Evolutionary conservation across 2,329 filamentous ascomycete genomes (phyloP).

Genomic region (Elsinoe necatrix): DNA sequence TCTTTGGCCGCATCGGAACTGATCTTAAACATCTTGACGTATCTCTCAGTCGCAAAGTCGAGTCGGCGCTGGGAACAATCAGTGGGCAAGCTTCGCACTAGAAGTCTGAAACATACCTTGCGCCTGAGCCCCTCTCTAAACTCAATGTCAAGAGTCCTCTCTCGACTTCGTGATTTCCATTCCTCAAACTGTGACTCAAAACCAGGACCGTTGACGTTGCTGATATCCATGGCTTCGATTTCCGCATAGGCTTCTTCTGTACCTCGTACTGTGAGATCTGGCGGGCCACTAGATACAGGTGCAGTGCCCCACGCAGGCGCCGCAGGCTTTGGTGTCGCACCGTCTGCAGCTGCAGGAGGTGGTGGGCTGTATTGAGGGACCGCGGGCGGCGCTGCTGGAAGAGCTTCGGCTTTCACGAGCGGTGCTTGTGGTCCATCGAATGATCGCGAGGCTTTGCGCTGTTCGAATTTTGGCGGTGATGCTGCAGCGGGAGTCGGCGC

Average conservation of each 20-base stretch:
- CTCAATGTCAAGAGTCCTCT: conserved; percentile 61
- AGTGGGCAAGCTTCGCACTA: too few relatives aligned
- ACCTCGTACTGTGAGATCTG: conserved; percentile 34
- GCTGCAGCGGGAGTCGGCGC: conserved; percentile 39
- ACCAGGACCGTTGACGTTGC: conserved; percentile 47
- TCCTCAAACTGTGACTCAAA: conserved; percentile 46
- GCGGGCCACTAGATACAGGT: conserved; percentile 28
- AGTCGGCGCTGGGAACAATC: conserved; percentile 47
- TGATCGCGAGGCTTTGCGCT: not conserved
- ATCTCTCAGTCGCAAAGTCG: conserved; percentile 46
- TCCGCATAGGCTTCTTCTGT: conserved; percentile 50
- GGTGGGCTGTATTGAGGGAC: conserved; percentile 12
- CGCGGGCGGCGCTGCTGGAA: conserved; percentile 5
- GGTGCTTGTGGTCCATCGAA: not conserved
- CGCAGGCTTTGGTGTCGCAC: conserved; percentile 8
- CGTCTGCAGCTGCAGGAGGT: not conserved
- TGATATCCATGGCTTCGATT: conserved; percentile 56
- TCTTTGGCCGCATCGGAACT: conserved; percentile 65
- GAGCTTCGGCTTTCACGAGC: not conserved
- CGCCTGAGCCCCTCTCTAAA: conserved; percentile 55
- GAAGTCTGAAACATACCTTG: conserved; percentile 42
- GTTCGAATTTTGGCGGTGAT: conserved; percentile 13
- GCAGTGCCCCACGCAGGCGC: conserved; percentile 14
- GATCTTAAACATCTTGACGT: conserved; percentile 52
- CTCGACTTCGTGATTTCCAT: conserved; percentile 49